Percentiles rank a stretch among this genome's conserved stretches.
These are phyloP conservation scores for Blastocystis sp. DNA, from an alignment of 352 stramenopile genomes.

Conservation along the genomic window DNA sequence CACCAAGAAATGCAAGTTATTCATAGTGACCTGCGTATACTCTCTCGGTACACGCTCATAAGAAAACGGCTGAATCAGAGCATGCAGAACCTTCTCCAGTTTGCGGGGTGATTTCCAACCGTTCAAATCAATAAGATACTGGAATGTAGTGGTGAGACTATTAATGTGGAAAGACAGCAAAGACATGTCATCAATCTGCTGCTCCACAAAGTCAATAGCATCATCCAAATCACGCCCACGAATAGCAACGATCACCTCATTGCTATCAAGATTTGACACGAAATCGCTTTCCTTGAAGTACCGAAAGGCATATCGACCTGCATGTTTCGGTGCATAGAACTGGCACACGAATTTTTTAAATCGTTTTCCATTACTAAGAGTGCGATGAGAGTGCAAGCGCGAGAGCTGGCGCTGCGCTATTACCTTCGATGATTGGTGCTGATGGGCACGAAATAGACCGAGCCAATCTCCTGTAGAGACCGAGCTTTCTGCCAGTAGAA, in stretches of 20 bases:
- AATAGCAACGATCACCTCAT: conserved; percentile 35
- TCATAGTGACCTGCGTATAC: neutral
- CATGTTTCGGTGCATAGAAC: conserved; percentile 48
- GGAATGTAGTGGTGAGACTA: conserved; percentile 15
- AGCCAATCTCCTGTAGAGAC: neutral
- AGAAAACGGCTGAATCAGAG: neutral
- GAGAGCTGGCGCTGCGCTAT: conserved; percentile 11
- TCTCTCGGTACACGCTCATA: neutral
- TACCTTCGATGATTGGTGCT: neutral
- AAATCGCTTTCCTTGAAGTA: neutral
- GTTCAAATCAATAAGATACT: neutral
- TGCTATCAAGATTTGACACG: neutral
- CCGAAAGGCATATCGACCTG: neutral
- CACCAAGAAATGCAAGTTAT: neutral
- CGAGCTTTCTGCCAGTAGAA: neutral
- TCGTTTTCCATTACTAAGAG: neutral
- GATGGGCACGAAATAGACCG: neutral
- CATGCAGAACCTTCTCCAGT: neutral
- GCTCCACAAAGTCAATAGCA: conserved; percentile 14
- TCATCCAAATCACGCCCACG: conserved; percentile 34
- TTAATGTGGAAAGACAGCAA: conserved; percentile 34
- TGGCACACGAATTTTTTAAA: conserved; percentile 21
- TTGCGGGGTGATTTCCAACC: neutral
- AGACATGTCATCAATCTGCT: neutral
- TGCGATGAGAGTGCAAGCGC: neutral